These are phyloP conservation scores for Colletotrichum sp. DNA, from an alignment of 2,329 filamentous ascomycete species.

Conservation along the genomic window DNA sequence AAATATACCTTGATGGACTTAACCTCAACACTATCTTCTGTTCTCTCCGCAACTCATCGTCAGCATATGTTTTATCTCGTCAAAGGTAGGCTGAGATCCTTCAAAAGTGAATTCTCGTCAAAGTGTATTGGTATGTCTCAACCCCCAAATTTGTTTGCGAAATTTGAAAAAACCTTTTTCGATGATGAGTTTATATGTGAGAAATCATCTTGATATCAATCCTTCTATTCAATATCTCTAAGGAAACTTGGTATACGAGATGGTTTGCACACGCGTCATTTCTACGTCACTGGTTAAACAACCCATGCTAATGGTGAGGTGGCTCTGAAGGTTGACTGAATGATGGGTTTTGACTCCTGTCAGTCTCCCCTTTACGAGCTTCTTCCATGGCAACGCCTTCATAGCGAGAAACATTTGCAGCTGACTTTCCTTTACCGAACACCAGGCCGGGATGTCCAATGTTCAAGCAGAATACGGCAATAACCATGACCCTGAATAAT, in stretches of 20 bases:
- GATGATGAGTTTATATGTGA: accelerated
- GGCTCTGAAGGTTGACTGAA: neutral
- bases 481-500: neutral
- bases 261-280: accelerated
- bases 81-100: neutral
- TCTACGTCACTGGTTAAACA: accelerated
- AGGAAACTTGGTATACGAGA: neutral
- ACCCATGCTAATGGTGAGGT: neutral
- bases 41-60: neutral
- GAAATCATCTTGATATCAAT: neutral
- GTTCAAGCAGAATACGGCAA: neutral
- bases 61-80: neutral
- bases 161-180: neutral
- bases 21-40: neutral
- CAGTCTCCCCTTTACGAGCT: neutral
- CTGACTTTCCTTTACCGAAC: neutral
- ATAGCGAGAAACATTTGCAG: neutral
- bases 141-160: accelerated
- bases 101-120: neutral
- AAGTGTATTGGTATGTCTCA: neutral
- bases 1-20: neutral
- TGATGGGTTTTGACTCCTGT: neutral
- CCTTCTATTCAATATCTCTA: accelerated
- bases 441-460: constrained; percentile 11
- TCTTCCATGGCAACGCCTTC: neutral